Evolutionary conservation across 1,284 basidiomycete species (phyloP).

Genomic region (Tilletia setariae): DNA sequence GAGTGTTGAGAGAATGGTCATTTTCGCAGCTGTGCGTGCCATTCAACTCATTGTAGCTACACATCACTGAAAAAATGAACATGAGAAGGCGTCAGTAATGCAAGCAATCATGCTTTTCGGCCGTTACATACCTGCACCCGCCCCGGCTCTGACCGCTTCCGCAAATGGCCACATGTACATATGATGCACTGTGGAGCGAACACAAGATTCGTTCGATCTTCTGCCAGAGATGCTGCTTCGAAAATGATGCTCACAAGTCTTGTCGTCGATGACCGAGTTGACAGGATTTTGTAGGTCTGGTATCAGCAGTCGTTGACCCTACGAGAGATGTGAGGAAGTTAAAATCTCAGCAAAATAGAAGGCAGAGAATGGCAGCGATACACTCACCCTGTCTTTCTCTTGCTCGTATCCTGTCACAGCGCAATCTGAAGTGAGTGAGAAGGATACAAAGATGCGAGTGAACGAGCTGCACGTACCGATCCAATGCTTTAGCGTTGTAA

Average conservation of each 20-base stretch:
- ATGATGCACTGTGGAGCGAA: slow-evolving; percentile 22
- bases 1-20: slow-evolving; percentile 65
- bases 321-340: not conserved
- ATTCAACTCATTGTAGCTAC: slow-evolving; percentile 62
- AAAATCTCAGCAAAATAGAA: not conserved
- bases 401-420: slow-evolving; percentile 23
- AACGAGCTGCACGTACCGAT: slow-evolving; percentile 1
- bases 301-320: too few relatives aligned
- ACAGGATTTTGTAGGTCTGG: not conserved
- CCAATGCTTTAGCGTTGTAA: slow-evolving; percentile 32
- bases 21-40: slow-evolving; percentile 69
- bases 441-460: too few relatives aligned
- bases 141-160: slow-evolving; percentile 58
- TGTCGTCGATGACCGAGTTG: slow-evolving; percentile 29
- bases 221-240: too few relatives aligned
- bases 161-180: slow-evolving; percentile 54
- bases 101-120: not conserved
- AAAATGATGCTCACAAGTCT: slow-evolving; percentile 11
- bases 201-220: too few relatives aligned
- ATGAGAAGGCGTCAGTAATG: too few relatives aligned
- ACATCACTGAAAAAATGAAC: not conserved
- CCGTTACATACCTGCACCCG: slow-evolving; percentile 30
- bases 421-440: too few relatives aligned
- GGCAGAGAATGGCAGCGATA: too few relatives aligned
- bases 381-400: slow-evolving; percentile 24